A percentile compares a stretch with the other conserved stretches of the same genome.
Conservation (phyloP, 306 rosid species). For the Delonix regia region DNA sequence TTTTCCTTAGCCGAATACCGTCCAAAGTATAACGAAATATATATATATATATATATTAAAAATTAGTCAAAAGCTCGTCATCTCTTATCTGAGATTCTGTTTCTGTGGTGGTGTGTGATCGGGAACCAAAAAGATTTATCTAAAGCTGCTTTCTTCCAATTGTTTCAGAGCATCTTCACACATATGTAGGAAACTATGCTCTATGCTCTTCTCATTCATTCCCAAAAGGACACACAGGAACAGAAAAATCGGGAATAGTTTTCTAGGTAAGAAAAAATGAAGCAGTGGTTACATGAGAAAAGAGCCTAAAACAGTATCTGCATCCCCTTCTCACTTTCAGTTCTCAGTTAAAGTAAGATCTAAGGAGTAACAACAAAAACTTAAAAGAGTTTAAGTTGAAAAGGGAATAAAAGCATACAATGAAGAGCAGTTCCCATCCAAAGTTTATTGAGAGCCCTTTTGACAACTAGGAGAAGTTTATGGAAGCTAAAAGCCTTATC, state of each 20-base stretch:
- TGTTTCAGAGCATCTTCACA: conserved; percentile 75
- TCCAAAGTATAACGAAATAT: conserved; percentile 28
- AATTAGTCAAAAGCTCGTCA: conserved; percentile 70
- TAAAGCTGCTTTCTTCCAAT: conserved; percentile 71
- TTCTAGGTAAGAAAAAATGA: neutral
- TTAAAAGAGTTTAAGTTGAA: neutral
- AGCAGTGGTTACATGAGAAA: neutral
- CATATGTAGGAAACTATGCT: conserved; percentile 4
- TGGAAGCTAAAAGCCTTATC: conserved; percentile 36
- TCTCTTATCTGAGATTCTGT: conserved; percentile 84
- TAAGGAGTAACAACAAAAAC: conserved; percentile 16
- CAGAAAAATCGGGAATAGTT: neutral
- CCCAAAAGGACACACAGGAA: neutral
- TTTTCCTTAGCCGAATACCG: neutral
- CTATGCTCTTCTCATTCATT: neutral
- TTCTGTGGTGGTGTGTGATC: conserved; percentile 75
- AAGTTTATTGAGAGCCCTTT: conserved; percentile 32
- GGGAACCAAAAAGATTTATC: conserved; percentile 59
- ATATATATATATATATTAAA: neutral
- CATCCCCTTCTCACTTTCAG: conserved; percentile 35
- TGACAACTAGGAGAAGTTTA: neutral
- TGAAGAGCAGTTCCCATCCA: conserved; percentile 55
- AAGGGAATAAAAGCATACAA: conserved; percentile 43
- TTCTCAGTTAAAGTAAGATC: conserved; percentile 31
- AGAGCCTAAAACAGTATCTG: neutral